Percentiles rank a stretch among this genome's conserved stretches.
Conservation (phyloP, 176 grass and related monocot species). For the Areca catechu region DNA sequence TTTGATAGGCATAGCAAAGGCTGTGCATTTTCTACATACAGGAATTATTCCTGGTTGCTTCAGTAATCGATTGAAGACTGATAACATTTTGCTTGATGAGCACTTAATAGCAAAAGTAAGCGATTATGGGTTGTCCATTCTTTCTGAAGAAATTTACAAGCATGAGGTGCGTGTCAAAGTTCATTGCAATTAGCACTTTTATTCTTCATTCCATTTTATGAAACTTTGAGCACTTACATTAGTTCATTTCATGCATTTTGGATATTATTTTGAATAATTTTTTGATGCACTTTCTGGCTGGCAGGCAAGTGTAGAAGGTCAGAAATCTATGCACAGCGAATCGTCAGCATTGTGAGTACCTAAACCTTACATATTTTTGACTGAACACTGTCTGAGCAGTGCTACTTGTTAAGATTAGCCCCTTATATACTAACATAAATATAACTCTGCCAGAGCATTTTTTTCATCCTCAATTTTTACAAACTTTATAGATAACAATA, state of each 20-base stretch:
- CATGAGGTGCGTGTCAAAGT: conserved; percentile 40
- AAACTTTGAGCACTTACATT: neutral
- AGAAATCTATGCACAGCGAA: conserved; percentile 33
- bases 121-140: conserved; percentile 87
- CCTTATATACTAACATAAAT: no score
- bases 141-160: conserved; percentile 89
- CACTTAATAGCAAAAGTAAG: conserved; percentile 74
- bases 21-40: conserved; percentile 92
- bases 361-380: neutral
- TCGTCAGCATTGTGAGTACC: conserved; percentile 47
- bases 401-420: no score
- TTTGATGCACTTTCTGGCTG: conserved; percentile 11
- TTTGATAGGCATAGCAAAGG: conserved; percentile 77
- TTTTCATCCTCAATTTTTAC: no score
- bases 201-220: no score
- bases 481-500: no score
- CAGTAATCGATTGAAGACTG: conserved; percentile 72
- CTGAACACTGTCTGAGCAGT: no score
- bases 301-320: conserved; percentile 45
- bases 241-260: neutral
- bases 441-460: no score
- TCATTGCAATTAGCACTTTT: no score
- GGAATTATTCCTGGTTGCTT: conserved; percentile 95
- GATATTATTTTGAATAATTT: conserved; percentile 11
- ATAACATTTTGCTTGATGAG: conserved; percentile 79